Percentiles rank a stretch among this genome's conserved stretches.
Conservation (phyloP, 495 filamentous ascomycete species). For the Bathelium albidoporum region DNA sequence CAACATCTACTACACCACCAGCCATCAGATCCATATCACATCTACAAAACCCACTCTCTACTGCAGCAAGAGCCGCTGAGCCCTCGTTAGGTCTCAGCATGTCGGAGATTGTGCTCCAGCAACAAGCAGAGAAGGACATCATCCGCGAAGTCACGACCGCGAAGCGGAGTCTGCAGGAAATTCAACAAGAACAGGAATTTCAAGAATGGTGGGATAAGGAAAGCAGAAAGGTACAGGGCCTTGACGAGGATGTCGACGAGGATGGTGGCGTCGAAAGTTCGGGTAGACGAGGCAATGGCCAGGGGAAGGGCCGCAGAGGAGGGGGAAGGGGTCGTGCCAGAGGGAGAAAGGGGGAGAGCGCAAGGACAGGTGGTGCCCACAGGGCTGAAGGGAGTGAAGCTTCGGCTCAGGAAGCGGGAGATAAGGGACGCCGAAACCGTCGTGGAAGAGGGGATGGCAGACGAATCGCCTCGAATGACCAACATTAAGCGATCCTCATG, state of each 20-base stretch:
- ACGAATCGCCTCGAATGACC: background rate
- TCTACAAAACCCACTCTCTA: background rate
- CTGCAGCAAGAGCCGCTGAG: slow-evolving; percentile 29
- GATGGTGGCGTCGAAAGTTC: slow-evolving; percentile 18
- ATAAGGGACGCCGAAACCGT: background rate
- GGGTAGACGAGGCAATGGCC: background rate
- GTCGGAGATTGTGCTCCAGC: slow-evolving; percentile 79
- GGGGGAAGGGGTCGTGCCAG: background rate
- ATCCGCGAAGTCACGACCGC: slow-evolving; percentile 68
- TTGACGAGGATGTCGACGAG: slow-evolving; percentile 52
- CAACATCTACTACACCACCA: background rate
- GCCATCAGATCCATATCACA: background rate
- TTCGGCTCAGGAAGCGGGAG: background rate
- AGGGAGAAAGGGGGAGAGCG: background rate
- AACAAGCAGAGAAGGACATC: slow-evolving; percentile 73
- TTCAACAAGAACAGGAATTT: slow-evolving; percentile 93
- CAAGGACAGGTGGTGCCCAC: background rate
- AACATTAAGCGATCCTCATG: background rate
- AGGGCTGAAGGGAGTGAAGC: background rate
- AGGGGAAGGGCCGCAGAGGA: background rate
- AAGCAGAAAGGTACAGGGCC: slow-evolving; percentile 53
- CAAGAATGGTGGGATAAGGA: slow-evolving; percentile 98
- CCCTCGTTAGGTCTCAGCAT: slow-evolving; percentile 59
- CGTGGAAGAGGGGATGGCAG: background rate
- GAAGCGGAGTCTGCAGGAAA: slow-evolving; percentile 80